Conservation (phyloP, 306 rosid species). For the Hippophae tibetana region DNA sequence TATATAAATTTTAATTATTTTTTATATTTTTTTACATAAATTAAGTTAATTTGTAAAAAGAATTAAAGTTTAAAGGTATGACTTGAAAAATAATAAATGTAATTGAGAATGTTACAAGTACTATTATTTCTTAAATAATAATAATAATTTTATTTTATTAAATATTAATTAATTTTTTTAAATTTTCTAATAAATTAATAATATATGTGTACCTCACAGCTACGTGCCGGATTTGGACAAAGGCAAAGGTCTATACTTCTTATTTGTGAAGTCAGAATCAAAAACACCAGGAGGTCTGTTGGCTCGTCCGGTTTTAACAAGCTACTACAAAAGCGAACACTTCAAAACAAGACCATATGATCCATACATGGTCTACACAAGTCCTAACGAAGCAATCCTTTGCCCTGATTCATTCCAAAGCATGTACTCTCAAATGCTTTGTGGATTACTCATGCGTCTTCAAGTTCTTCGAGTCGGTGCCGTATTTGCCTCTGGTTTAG, state of each 20-base stretch:
- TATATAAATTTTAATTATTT: too few species aligned
- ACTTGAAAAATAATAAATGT: too few species aligned
- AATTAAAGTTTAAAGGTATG: too few species aligned
- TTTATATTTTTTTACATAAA: too few species aligned
- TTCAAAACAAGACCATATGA: constrained; percentile 74
- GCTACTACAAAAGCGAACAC: constrained; percentile 76
- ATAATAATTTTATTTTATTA: background rate
- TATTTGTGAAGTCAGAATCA: constrained; percentile 66
- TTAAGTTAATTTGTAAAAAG: too few species aligned
- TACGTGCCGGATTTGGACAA: constrained; percentile 70
- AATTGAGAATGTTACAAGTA: too few species aligned
- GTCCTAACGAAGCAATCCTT: constrained; percentile 72
- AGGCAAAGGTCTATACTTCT: constrained; percentile 75
- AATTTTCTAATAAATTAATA: background rate
- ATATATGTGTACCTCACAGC: constrained; percentile 20
- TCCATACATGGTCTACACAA: constrained; percentile 69
- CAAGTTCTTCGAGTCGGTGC: constrained; percentile 83
- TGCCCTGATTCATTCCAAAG: constrained; percentile 73
- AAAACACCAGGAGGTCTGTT: constrained; percentile 71
- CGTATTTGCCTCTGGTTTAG: constrained; percentile 85
- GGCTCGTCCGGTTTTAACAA: constrained; percentile 88
- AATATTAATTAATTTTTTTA: background rate
- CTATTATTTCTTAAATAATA: too few species aligned
- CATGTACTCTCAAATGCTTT: constrained; percentile 92
- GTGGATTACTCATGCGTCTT: constrained; percentile 72